Evolutionary conservation across 164 flowering plant species (phyloP).

Genomic region (Aristolochia fimbriata): DNA sequence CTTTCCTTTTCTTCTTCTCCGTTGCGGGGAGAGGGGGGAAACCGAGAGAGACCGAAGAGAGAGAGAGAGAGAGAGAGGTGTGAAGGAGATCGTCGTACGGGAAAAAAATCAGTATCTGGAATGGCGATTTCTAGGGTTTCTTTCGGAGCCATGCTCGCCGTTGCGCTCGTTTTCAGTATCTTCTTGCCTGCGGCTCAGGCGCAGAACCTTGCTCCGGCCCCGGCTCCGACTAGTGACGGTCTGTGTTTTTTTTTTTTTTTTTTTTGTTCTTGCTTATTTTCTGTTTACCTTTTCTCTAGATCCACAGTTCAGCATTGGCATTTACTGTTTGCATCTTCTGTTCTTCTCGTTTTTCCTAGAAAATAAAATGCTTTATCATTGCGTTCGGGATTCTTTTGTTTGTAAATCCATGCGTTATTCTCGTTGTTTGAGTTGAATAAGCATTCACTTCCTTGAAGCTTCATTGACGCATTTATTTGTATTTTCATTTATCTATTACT

Average conservation of each 20-base stretch:
- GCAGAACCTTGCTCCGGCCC: conserved; percentile 35
- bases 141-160: conserved; percentile 12
- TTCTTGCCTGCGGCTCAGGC: conserved; percentile 23
- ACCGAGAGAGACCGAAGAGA: not conserved
- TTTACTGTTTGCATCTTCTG: too few relatives aligned
- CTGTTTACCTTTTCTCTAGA: not conserved
- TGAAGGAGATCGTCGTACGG: not conserved
- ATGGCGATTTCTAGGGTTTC: conserved; percentile 27
- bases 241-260: not conserved
- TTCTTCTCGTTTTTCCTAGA: too few relatives aligned
- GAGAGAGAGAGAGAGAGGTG: too few relatives aligned
- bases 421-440: not conserved
- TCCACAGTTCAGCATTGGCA: too few relatives aligned
- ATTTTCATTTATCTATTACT: not conserved
- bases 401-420: not conserved
- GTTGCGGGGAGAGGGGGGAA: not conserved
- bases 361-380: too few relatives aligned
- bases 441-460: not conserved
- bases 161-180: conserved; percentile 19
- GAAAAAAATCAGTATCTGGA: not conserved
- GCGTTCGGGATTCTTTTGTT: not conserved
- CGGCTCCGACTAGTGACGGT: conserved; percentile 50
- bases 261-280: not conserved
- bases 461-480: not conserved
- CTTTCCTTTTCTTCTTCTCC: too few relatives aligned